Percentiles rank a stretch among this genome's conserved stretches.
Conservation (phyloP, 768 basidiomycete genomes). For the Pisolithus marmoratus region DNA sequence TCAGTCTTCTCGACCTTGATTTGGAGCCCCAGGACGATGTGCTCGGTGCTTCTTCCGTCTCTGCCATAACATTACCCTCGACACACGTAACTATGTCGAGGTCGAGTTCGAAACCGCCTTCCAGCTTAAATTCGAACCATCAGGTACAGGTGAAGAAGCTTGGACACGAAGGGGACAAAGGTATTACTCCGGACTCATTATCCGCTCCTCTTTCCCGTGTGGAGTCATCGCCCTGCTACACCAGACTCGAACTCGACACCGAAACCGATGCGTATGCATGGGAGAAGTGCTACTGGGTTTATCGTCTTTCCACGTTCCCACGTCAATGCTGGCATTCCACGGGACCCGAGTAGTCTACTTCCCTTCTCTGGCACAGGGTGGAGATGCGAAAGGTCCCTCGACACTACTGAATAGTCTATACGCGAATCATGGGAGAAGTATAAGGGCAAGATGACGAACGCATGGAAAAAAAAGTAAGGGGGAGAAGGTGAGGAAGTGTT, state of each 20-base stretch:
- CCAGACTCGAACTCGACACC: slow-evolving; percentile 5
- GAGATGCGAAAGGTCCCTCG: slow-evolving; percentile 15
- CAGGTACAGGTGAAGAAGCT: slow-evolving; percentile 13
- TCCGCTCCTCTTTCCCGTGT: slow-evolving; percentile 60
- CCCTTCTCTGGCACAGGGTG: slow-evolving; percentile 2
- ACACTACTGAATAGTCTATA: slow-evolving; percentile 41
- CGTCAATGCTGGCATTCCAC: slow-evolving; percentile 44
- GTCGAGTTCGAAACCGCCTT: slow-evolving; percentile 4
- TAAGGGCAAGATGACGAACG: slow-evolving; percentile 60
- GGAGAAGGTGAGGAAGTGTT: slow-evolving; percentile 50
- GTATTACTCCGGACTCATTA: slow-evolving; percentile 41
- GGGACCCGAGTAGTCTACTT: slow-evolving; percentile 33
- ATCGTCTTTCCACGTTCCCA: slow-evolving; percentile 15
- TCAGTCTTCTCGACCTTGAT: slow-evolving; percentile 70
- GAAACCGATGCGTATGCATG: slow-evolving; percentile 12
- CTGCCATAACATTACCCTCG: slow-evolving; percentile 12
- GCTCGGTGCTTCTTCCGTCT: slow-evolving; percentile 16
- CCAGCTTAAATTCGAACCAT: slow-evolving; percentile 3
- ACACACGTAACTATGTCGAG: neutral
- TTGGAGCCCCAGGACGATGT: slow-evolving; percentile 62
- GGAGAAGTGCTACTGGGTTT: no score
- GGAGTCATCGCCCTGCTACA: slow-evolving; percentile 13
- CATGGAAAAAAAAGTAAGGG: slow-evolving; percentile 82
- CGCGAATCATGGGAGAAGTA: slow-evolving; percentile 64
- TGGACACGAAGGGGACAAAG: no score